A percentile compares a stretch with the other conserved stretches of the same genome.
These are phyloP conservation scores for Micractinium conductrix DNA, from an alignment of 139 green algal genomes.

Conservation along the genomic window DNA sequence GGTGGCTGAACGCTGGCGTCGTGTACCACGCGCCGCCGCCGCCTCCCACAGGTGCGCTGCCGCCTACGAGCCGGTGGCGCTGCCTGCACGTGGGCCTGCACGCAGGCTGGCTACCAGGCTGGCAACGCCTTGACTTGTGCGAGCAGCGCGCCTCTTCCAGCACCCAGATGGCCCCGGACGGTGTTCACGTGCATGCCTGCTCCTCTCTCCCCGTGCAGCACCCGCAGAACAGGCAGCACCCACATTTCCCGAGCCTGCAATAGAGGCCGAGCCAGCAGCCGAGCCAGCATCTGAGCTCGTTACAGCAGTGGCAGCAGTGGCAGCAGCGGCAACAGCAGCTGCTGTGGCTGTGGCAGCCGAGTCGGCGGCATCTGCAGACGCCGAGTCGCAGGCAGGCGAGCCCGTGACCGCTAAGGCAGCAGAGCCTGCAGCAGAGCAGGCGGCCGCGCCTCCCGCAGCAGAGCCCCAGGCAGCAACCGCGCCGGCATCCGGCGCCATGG, in stretches of 20 bases:
- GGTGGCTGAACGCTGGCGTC: slow-evolving; percentile 25
- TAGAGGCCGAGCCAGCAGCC: too few relatives aligned
- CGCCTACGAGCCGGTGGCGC: too few relatives aligned
- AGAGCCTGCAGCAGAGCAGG: not conserved
- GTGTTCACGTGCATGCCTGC: too few relatives aligned
- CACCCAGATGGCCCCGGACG: too few relatives aligned
- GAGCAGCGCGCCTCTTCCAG: too few relatives aligned
- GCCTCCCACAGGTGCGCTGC: not conserved
- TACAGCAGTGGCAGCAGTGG: not conserved
- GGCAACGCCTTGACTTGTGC: too few relatives aligned
- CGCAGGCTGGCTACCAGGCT: too few relatives aligned
- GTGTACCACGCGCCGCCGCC: not conserved
- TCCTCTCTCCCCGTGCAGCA: too few relatives aligned
- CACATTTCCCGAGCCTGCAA: too few relatives aligned
- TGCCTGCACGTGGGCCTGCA: too few relatives aligned
- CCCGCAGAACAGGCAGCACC: too few relatives aligned
- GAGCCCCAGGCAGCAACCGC: not conserved
- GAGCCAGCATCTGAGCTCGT: too few relatives aligned
- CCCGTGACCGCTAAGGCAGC: not conserved
- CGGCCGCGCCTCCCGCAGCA: not conserved
- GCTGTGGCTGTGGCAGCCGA: not conserved
- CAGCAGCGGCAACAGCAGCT: not conserved
- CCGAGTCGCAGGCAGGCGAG: not conserved
- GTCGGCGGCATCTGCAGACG: not conserved
- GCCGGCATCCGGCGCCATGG: not conserved